phyloP scores from a whole-genome alignment of 345 rosid genomes.

The Aethionema arabicum region DNA sequence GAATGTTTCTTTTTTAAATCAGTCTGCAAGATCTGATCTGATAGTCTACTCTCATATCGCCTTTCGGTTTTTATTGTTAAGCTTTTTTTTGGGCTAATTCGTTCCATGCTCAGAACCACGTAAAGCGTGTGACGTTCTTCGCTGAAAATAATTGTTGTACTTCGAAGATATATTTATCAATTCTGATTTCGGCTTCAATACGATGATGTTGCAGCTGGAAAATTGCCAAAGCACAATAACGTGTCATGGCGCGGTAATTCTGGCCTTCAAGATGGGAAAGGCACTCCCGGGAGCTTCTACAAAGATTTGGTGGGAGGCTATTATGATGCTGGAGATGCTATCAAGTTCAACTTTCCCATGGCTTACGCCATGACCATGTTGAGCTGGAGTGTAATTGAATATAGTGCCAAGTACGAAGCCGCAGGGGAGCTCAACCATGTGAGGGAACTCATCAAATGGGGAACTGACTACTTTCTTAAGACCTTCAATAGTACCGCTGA shows the following conservation, averaged over 20 bases:
- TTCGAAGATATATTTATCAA: neutral
- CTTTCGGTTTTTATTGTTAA: no score
- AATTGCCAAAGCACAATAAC: slow-evolving; percentile 81
- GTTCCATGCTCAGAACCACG: no score
- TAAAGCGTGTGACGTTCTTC: neutral
- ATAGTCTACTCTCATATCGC: neutral
- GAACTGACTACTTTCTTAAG: slow-evolving; percentile 89
- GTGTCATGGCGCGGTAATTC: slow-evolving; percentile 97
- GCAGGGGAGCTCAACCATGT: slow-evolving; percentile 89
- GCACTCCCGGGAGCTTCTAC: slow-evolving; percentile 41
- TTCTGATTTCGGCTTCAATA: neutral
- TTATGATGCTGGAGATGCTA: slow-evolving; percentile 96
- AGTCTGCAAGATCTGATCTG: neutral
- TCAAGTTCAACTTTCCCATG: slow-evolving; percentile 84
- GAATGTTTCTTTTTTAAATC: neutral
- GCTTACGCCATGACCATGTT: slow-evolving; percentile 96
- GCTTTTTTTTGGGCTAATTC: no score
- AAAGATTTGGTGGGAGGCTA: slow-evolving; percentile 86
- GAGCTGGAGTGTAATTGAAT: slow-evolving; percentile 98
- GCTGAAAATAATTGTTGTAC: neutral
- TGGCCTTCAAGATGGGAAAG: slow-evolving; percentile 75
- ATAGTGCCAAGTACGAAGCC: slow-evolving; percentile 87
- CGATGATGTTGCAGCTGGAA: slow-evolving; percentile 65
- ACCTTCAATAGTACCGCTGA: slow-evolving; percentile 82
- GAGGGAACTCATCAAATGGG: slow-evolving; percentile 94